Evolutionary conservation across 2,329 filamentous ascomycete species (phyloP).

Genomic region (Emydomyces testavorans): DNA sequence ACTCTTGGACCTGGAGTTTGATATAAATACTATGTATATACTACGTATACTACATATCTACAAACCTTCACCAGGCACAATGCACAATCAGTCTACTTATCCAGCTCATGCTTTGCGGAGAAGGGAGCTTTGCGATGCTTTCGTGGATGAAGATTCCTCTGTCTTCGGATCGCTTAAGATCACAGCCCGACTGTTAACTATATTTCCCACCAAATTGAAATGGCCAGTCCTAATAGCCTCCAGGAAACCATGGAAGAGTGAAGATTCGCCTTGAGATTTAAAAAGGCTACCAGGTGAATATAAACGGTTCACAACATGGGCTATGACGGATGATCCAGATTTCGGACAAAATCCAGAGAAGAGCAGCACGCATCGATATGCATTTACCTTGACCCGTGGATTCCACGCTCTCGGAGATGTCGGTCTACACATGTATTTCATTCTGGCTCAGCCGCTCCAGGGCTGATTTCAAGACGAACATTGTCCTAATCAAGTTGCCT

Average conservation of each 20-base stretch:
- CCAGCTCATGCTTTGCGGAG: not conserved
- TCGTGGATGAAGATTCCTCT: too few relatives aligned
- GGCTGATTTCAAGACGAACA: not conserved
- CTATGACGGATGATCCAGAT: not conserved
- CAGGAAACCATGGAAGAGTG: not conserved
- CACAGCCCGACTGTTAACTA: too few relatives aligned
- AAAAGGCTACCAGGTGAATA: not conserved
- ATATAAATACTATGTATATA: too few relatives aligned
- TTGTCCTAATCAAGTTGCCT: constrained; percentile 2
- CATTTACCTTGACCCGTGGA: not conserved
- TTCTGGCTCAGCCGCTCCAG: not conserved
- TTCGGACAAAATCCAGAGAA: not conserved
- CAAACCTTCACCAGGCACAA: too few relatives aligned
- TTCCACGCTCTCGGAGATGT: not conserved
- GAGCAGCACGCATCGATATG: too few relatives aligned
- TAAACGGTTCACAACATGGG: not conserved
- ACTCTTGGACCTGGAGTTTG: constrained; percentile 1
- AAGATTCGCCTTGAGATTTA: not conserved
- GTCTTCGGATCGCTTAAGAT: too few relatives aligned
- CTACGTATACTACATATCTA: too few relatives aligned
- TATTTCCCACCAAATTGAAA: too few relatives aligned
- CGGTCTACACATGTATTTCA: not conserved
- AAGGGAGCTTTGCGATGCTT: too few relatives aligned
- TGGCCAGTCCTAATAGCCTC: not conserved
- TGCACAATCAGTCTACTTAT: not conserved